Evolutionary conservation across 129 eudicot genomes (phyloP).

Genomic region (Ambrosia trifida): DNA sequence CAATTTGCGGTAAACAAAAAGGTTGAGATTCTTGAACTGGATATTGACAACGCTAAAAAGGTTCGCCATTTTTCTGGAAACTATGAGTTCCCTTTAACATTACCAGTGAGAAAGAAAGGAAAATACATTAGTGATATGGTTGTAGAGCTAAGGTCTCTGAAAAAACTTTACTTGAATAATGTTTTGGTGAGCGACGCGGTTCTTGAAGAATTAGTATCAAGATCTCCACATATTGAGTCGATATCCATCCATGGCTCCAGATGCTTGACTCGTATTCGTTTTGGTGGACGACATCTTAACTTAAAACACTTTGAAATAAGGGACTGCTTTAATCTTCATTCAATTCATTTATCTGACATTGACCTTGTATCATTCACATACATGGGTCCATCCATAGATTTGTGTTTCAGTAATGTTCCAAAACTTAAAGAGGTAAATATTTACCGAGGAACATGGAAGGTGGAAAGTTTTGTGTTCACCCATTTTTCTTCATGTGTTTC

Average conservation of each 20-base stretch:
- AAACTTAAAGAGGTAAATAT: conserved; percentile 33
- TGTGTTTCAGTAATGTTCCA: conserved; percentile 37
- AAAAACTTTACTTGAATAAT: conserved; percentile 31
- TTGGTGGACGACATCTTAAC: conserved; percentile 20
- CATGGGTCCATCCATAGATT: conserved; percentile 32
- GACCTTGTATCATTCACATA: conserved; percentile 43
- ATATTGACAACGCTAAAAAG: background rate
- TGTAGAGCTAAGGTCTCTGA: conserved; percentile 2
- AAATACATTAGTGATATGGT: too few relatives aligned
- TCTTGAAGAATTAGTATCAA: conserved; percentile 23
- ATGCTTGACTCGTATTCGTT: conserved; percentile 24
- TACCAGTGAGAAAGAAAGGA: background rate
- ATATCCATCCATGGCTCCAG: conserved; percentile 31
- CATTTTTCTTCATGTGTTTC: conserved; percentile 33
- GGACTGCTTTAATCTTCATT: conserved; percentile 20
- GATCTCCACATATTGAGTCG: conserved; percentile 30
- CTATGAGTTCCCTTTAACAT: background rate
- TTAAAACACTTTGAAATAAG: conserved; percentile 42
- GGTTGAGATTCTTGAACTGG: conserved; percentile 12
- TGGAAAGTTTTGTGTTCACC: conserved; percentile 31
- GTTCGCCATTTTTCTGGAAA: background rate
- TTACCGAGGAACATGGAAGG: conserved; percentile 14
- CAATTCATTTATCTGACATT: conserved; percentile 22
- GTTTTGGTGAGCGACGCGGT: conserved; percentile 35
- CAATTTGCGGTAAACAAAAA: background rate